Base-by-base conservation (phyloP, 305 asterid species). In the Striga hermonthica region DNA sequence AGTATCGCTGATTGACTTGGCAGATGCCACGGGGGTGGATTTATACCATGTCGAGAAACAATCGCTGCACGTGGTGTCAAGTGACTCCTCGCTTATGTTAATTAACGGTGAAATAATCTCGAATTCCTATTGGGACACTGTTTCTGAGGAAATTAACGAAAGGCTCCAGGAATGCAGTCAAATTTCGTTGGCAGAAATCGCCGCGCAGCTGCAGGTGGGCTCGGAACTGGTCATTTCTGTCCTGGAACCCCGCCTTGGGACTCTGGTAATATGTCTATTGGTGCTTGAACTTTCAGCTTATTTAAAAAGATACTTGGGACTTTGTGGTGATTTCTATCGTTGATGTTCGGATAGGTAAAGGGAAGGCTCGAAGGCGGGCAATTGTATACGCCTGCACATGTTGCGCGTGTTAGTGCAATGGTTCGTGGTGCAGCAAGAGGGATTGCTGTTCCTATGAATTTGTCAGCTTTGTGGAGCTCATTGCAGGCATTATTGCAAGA, bases 311-410 rank as follows among this genome's bases (percentile, higher is more conserved):
- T 62, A 56, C 53, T 22, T 73, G 63, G 67, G 40, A 39, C 48
- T 35, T 52, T 44, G 35, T 56, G 73, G 9, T 39, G 58, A 39
- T 8, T 37, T 60, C 44, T 0, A 50, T 66, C 62, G 35, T 74
- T 60, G 70, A 35, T 44, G 57, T 62, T 69, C 69, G 63, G 10
- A 36, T 74, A 93, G 99, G 85, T 93, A 57, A 93, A 86, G 77
- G 99, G 97, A 59, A 85, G 92, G 84, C 95, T 90, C 75, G 99
- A 93, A 85, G 99, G 97, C n/a, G 99, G 97, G 16, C 97, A 90
- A 69, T 63, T 93, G 80, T 93, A 88, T 78, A 93, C 99, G 22
- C 97, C 99, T 1, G 99, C 96, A 38, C 86, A 93, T 82, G 95
- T 93, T 62, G 87, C 91, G 1, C 96, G 96, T 56, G 86, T 93